Conservation (phyloP, 306 rosid species). For the Prosopis cineraria region DNA sequence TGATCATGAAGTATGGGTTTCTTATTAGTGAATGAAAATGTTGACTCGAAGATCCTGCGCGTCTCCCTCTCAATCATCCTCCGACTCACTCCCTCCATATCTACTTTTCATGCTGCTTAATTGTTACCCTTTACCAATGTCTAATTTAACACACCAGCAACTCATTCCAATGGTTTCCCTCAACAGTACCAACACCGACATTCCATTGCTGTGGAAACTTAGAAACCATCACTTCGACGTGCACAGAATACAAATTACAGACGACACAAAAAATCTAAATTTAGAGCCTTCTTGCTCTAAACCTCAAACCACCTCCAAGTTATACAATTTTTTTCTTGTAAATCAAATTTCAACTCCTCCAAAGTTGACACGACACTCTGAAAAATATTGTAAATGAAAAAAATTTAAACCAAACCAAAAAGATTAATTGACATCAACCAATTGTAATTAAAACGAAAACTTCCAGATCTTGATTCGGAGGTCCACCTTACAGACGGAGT, state of each 20-base stretch:
- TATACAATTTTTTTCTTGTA: not conserved
- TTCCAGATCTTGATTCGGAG: slow-evolving; percentile 99
- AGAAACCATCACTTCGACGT: slow-evolving; percentile 43
- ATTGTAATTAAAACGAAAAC: slow-evolving; percentile 57
- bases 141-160: no score
- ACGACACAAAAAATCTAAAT: not conserved
- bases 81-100: no score
- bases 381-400: slow-evolving; percentile 3
- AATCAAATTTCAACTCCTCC: slow-evolving; percentile 31
- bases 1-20: not conserved
- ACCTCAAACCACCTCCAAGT: slow-evolving; percentile 41
- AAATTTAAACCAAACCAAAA: slow-evolving; percentile 13
- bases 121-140: no score
- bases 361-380: slow-evolving; percentile 11
- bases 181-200: no score
- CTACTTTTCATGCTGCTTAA: not conserved
- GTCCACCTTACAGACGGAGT: slow-evolving; percentile 83
- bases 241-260: slow-evolving; percentile 25
- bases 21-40: no score
- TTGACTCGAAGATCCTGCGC: no score
- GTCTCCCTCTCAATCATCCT: not conserved
- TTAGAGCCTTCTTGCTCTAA: not conserved
- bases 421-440: slow-evolving; percentile 23
- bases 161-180: not conserved
- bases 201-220: slow-evolving; percentile 33